Percentiles rank a stretch among this genome's conserved stretches.
Conservation (phyloP, 129 eudicot genomes). For the Flaveria linearis region DNA sequence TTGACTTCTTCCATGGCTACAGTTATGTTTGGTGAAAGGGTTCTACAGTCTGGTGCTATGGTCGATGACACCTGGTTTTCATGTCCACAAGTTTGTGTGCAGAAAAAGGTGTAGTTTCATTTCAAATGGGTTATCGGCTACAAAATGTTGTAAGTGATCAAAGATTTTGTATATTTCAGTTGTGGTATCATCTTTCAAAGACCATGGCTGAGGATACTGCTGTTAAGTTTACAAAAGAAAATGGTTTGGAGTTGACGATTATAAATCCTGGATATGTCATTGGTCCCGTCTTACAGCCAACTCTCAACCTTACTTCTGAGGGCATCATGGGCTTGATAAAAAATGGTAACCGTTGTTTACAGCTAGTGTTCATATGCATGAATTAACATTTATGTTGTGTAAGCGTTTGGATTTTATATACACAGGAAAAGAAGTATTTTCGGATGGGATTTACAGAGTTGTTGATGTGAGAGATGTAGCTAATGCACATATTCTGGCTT, state of each 20-base stretch:
- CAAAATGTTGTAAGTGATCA: slow-evolving; percentile 4
- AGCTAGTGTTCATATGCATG: slow-evolving; percentile 3
- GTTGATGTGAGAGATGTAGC: slow-evolving; percentile 64
- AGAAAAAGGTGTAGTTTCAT: background rate
- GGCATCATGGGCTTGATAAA: slow-evolving; percentile 21
- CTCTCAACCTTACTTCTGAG: slow-evolving; percentile 37
- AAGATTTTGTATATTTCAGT: slow-evolving; percentile 19
- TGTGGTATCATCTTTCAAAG: slow-evolving; percentile 42
- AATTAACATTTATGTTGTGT: background rate
- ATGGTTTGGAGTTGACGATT: slow-evolving; percentile 39
- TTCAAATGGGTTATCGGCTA: background rate
- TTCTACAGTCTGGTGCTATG: slow-evolving; percentile 32
- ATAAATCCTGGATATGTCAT: slow-evolving; percentile 34
- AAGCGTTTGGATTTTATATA: background rate
- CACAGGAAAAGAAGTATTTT: slow-evolving; percentile 36
- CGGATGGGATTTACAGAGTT: slow-evolving; percentile 26
- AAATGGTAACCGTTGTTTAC: slow-evolving; percentile 12
- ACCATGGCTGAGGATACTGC: slow-evolving; percentile 51
- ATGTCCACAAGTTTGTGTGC: slow-evolving; percentile 36
- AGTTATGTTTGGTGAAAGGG: slow-evolving; percentile 22
- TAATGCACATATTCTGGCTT: slow-evolving; percentile 49
- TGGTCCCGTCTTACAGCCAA: slow-evolving; percentile 50
- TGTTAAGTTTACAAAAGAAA: slow-evolving; percentile 43
- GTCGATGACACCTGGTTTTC: slow-evolving; percentile 63
- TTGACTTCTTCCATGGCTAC: slow-evolving; percentile 53